Percentiles rank a stretch among this genome's conserved stretches.
These are phyloP conservation scores for Penstemon newberryi DNA, from an alignment of 257 asterid genomes.

Conservation along the genomic window DNA sequence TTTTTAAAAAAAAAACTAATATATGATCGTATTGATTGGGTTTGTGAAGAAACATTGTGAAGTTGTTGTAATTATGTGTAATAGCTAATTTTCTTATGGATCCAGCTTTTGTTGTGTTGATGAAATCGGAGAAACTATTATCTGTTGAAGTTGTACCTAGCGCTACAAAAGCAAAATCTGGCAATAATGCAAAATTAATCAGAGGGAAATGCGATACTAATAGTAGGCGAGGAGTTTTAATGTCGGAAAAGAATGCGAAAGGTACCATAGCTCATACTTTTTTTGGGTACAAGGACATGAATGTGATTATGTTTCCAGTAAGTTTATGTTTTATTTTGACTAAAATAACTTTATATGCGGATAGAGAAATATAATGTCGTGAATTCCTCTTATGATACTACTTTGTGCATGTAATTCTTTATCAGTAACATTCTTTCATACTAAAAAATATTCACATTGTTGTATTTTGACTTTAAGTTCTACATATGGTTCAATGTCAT, in stretches of 20 bases:
- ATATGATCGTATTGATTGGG: too few species aligned
- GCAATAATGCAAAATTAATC: slow-evolving; percentile 25
- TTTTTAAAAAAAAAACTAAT: background rate
- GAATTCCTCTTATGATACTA: background rate
- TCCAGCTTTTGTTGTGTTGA: slow-evolving; percentile 51
- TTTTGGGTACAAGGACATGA: too few species aligned
- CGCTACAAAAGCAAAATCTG: slow-evolving; percentile 24
- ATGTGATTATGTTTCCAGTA: background rate
- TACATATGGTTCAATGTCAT: too few species aligned
- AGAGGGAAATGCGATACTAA: slow-evolving; percentile 27
- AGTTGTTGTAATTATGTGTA: background rate
- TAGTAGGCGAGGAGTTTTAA: slow-evolving; percentile 24
- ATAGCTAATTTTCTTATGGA: slow-evolving; percentile 23
- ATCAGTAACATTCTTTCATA: background rate
- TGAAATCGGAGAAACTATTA: slow-evolving; percentile 45
- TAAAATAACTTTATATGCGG: background rate
- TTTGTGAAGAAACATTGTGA: background rate
- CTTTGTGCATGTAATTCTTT: too few species aligned
- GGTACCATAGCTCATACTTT: slow-evolving; percentile 31
- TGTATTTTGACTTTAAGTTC: too few species aligned
- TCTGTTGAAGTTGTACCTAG: slow-evolving; percentile 27
- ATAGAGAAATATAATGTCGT: background rate
- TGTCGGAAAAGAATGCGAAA: slow-evolving; percentile 30
- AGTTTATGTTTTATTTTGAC: background rate
- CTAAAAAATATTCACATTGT: too few species aligned